These are phyloP conservation scores for Phytophthora nicotianae DNA, from an alignment of 352 stramenopile species.

Conservation along the genomic window DNA sequence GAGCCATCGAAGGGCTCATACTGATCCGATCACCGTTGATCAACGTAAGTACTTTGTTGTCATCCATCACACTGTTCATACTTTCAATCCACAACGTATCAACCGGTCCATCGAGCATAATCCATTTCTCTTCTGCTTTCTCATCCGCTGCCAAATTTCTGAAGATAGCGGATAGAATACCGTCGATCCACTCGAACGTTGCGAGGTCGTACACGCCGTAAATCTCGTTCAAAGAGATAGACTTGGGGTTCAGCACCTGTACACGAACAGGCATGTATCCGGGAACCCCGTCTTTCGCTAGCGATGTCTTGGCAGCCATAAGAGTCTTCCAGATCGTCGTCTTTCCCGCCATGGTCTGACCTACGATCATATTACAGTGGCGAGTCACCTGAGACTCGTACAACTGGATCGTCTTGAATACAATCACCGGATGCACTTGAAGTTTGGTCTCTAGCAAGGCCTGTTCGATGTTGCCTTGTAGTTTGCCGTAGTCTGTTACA, in stretches of 20 bases:
- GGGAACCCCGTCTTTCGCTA: constrained; percentile 73
- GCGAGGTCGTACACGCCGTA: constrained; percentile 91
- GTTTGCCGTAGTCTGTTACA: constrained; percentile 91
- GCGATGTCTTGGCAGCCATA: constrained; percentile 67
- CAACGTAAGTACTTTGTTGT: constrained; percentile 88
- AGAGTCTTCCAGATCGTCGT: constrained; percentile 89
- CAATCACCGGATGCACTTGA: constrained; percentile 90
- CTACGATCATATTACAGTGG: constrained; percentile 95
- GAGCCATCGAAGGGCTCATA: constrained; percentile 87
- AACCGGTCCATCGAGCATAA: constrained; percentile 88
- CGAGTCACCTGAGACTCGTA: constrained; percentile 95
- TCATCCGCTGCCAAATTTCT: constrained; percentile 77
- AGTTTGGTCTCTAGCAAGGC: constrained; percentile 86
- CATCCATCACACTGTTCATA: constrained; percentile 92
- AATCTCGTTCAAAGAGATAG: constrained; percentile 89
- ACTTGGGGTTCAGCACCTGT: constrained; percentile 90
- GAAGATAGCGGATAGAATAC: constrained; percentile 85
- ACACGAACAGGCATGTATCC: constrained; percentile 87
- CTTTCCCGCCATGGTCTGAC: constrained; percentile 91
- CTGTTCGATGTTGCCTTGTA: constrained; percentile 90
- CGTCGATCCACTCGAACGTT: constrained; percentile 89
- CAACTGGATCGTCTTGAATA: constrained; percentile 96
- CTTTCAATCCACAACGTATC: constrained; percentile 91
- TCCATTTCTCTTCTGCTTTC: constrained; percentile 86
- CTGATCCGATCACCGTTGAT: constrained; percentile 89